Evolutionary conservation across 192 early-diverging fungal species (phyloP), one percentile per base, ranked within the genome.

Genomic region (Backusella tarrabulga): DNA sequence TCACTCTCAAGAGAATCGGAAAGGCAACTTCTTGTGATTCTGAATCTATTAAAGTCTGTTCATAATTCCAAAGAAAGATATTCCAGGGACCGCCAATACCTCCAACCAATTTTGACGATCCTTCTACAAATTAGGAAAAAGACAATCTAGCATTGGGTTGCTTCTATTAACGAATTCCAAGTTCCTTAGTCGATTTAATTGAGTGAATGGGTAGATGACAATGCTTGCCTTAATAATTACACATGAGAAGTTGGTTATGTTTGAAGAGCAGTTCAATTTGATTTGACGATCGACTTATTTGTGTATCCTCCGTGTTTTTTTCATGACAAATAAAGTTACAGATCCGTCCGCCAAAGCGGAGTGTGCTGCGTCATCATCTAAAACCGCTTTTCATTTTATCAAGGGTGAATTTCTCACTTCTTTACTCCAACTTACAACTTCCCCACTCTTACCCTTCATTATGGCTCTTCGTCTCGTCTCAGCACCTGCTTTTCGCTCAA

Each of bases 391-490:
- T 14, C 26, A 26, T 63, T 63, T 63, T 63, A 63, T 63, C 56
- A 63, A 29, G 56, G 56, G 56, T 63, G 26, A 63, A 63, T 29
- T 63, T 63, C 56, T 63, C 56, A 63, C 56, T 63, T 63, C 56
- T 63, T 63, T 63, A 63, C 56, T 63, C 26, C 56, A 63, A 63
- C 26, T 50, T 63, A 63, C 41, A 35, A 26, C 70, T 29, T 32
- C 41, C 40, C 38, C 52, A 67, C 69, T 78, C 41, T 56, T 67
- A 44, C 63, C 29, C 23, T 54, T 38, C n/a, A 34, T 34, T 46
- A 79, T 79, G 78, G 67, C 78, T 66, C 72, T 79, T 66, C 78
- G 73, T 75, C 78, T 79, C 71, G 73, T 74, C 54, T 41, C 71
- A 19, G 50, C 78, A 17, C 78, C 78, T 71, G 69, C 78, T 56